Evolutionary conservation across 2,329 filamentous ascomycete species (phyloP).

Genomic region (Fonsecaea nubica): DNA sequence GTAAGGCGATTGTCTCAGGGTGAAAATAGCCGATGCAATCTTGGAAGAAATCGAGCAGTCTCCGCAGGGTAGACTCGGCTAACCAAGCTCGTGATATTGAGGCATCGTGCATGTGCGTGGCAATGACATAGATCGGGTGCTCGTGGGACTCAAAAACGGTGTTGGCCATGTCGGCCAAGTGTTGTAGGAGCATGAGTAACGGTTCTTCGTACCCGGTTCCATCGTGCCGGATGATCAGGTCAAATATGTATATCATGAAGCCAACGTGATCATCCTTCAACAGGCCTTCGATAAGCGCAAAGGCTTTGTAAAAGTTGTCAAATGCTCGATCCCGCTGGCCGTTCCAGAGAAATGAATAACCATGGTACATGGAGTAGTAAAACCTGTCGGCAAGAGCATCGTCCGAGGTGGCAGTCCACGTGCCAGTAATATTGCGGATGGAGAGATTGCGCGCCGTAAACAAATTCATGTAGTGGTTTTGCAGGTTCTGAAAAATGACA

Average conservation of each 20-base stretch:
- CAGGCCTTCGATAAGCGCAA: constrained; percentile 37
- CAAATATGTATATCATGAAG: constrained; percentile 41
- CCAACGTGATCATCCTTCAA: constrained; percentile 39
- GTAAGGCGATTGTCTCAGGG: constrained; percentile 38
- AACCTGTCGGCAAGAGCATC: constrained; percentile 39
- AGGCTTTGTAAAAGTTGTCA: constrained; percentile 39
- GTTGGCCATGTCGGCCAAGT: constrained; percentile 37
- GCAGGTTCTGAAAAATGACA: constrained; percentile 34
- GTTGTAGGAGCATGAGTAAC: constrained; percentile 37
- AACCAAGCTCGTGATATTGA: constrained; percentile 35
- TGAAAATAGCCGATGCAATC: constrained; percentile 41
- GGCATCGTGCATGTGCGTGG: constrained; percentile 34
- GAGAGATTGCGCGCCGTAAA: constrained; percentile 37
- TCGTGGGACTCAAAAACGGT: constrained; percentile 36
- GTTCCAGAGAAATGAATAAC: constrained; percentile 40
- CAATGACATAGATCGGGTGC: constrained; percentile 38
- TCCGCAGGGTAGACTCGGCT: constrained; percentile 35
- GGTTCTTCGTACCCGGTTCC: constrained; percentile 40
- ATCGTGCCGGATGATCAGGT: constrained; percentile 40
- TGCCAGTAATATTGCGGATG: constrained; percentile 32
- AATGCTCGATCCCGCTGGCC: constrained; percentile 38
- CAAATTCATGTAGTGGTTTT: constrained; percentile 38
- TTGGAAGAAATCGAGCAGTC: constrained; percentile 40
- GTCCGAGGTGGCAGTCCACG: constrained; percentile 40
- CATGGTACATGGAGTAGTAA: constrained; percentile 41